Evolutionary conservation across 2,329 filamentous ascomycete species (phyloP), one percentile per base, ranked within the genome.

Genomic region (Alternaria conjuncta): DNA sequence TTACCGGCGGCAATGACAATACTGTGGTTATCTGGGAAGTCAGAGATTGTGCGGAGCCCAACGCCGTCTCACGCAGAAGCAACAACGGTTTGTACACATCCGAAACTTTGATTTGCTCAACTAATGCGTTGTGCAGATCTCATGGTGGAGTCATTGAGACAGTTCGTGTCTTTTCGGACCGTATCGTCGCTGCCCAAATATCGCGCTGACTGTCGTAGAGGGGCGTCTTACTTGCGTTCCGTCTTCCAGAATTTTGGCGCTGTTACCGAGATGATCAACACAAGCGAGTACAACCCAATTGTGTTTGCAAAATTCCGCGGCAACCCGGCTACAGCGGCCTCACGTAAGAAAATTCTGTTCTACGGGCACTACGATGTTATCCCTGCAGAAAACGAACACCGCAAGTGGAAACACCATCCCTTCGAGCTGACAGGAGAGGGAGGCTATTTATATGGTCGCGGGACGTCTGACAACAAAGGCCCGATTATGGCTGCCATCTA

Each of bases 361-460:
- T 99, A 99, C 75, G 96, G 96, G 0, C 96, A 99, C 78, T 99
- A 99, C 83, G 96, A 99, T 76, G 94, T 99, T 3, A 96, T 99
- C 4, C 88, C 94, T 1, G 96, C 96, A 0, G 93, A 97, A 69
- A 90, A 91, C 41, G 92, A 92, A 66, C 89, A 90, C 61, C 87
- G 88, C 41, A 95, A 93, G 70, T 99, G 96, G 96, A 86, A 88
- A 43, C 89, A 89, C 2, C 92, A 98, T 67, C 96, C 96, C 0
- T 99, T 98, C 77, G 86, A 90, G n/a, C 86, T 98, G 75, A 91
- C 91, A 55, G 96, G 96, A 5, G 88, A 93, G 60, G 94, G 97
- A 72, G 95, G 96, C 0, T 98, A 95, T 77, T 84, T 98, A 2
- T 98, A 99, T 69, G 96, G 96, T 3, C 92, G 96, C 72, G 96